Evolutionary conservation across 495 filamentous ascomycete species (phyloP).

Genomic region (Recurvomyces mirabilis): DNA sequence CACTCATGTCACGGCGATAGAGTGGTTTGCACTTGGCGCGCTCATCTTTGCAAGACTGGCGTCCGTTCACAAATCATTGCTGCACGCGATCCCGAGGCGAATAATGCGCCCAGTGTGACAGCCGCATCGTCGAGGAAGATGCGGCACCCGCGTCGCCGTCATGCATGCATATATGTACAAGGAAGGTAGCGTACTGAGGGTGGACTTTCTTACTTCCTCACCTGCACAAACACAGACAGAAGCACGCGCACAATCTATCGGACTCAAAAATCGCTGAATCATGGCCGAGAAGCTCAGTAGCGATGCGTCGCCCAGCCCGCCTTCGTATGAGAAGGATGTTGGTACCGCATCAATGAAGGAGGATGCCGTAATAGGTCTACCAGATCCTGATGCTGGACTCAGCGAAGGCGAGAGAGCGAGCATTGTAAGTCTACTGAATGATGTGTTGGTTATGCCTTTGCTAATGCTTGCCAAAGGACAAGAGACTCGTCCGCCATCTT

Average conservation of each 20-base stretch:
- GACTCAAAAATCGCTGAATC: neutral
- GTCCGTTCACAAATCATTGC: too few relatives aligned
- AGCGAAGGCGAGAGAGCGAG: slow-evolving; percentile 13
- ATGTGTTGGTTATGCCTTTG: neutral
- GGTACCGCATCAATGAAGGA: slow-evolving; percentile 3
- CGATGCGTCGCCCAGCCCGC: neutral
- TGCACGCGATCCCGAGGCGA: too few relatives aligned
- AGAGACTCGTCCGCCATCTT: slow-evolving; percentile 4
- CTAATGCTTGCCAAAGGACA: slow-evolving; percentile 7
- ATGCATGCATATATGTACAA: too few relatives aligned
- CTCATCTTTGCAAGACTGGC: too few relatives aligned
- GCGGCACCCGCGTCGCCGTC: too few relatives aligned
- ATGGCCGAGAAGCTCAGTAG: neutral
- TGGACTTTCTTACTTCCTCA: too few relatives aligned
- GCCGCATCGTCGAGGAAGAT: too few relatives aligned
- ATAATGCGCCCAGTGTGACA: too few relatives aligned
- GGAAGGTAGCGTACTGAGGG: too few relatives aligned
- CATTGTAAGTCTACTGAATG: slow-evolving; percentile 2
- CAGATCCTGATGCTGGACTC: slow-evolving; percentile 10
- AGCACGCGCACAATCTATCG: neutral
- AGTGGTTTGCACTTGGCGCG: too few relatives aligned
- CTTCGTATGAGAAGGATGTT: slow-evolving; percentile 8
- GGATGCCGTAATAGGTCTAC: neutral
- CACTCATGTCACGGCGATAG: too few relatives aligned
- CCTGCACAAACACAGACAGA: too few relatives aligned